Conservation (phyloP, 2,329 filamentous ascomycete species). For the Didymella lethalis region DNA sequence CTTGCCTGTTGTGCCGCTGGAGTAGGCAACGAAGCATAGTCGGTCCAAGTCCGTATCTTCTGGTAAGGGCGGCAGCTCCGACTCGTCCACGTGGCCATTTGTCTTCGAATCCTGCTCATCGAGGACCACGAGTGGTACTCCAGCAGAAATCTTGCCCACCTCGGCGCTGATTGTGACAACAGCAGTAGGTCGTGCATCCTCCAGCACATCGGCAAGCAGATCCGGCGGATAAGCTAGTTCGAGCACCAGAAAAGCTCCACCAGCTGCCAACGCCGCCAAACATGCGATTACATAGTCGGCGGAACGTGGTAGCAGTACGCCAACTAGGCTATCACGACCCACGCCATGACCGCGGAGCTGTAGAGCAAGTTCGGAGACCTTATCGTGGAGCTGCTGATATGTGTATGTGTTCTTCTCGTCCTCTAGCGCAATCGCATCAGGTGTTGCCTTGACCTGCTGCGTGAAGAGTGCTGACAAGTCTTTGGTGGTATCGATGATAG, state of each 20-base stretch:
- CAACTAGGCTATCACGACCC: slow-evolving; percentile 75
- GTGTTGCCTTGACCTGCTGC: slow-evolving; percentile 72
- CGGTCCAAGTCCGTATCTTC: slow-evolving; percentile 74
- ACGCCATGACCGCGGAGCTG: slow-evolving; percentile 73
- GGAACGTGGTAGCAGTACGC: slow-evolving; percentile 76
- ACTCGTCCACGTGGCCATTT: slow-evolving; percentile 50
- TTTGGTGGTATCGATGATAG: slow-evolving; percentile 73
- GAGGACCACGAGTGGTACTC: slow-evolving; percentile 70
- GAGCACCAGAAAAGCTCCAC: slow-evolving; percentile 80
- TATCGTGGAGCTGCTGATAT: slow-evolving; percentile 74
- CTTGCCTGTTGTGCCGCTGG: slow-evolving; percentile 77
- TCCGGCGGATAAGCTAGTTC: slow-evolving; percentile 80
- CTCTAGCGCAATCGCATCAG: slow-evolving; percentile 74
- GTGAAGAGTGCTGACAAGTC: slow-evolving; percentile 76
- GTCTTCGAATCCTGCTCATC: slow-evolving; percentile 56
- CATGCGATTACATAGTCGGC: slow-evolving; percentile 82
- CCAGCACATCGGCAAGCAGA: slow-evolving; percentile 76
- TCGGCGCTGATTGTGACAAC: slow-evolving; percentile 74
- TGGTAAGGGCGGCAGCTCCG: slow-evolving; percentile 61
- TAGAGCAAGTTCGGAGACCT: slow-evolving; percentile 70
- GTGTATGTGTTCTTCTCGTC: slow-evolving; percentile 73
- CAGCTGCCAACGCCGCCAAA: slow-evolving; percentile 77
- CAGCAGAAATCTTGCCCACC: slow-evolving; percentile 69
- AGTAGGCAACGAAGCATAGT: slow-evolving; percentile 82
- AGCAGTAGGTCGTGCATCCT: slow-evolving; percentile 75